A percentile compares a stretch with the other conserved stretches of the same genome.
phyloP scores from a whole-genome alignment of 2,329 filamentous ascomycete genomes.

The Alternaria angustiovoidea region DNA sequence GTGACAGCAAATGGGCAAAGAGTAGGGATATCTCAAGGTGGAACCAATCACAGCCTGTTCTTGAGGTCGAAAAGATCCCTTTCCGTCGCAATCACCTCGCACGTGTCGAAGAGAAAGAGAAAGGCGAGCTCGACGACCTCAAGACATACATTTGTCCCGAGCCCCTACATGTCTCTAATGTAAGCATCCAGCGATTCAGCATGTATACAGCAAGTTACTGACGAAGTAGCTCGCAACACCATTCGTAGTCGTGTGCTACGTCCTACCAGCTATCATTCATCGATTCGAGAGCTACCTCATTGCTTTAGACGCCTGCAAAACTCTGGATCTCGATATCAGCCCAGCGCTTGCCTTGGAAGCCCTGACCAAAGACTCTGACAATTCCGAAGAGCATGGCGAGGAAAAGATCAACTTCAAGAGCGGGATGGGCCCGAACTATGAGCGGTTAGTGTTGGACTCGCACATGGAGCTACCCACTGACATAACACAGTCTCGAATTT shows the following conservation, averaged over 20 bases:
- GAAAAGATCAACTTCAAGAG: slow-evolving; percentile 76
- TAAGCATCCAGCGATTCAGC: slow-evolving; percentile 55
- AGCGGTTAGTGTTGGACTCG: slow-evolving; percentile 60
- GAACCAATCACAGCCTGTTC: slow-evolving; percentile 78
- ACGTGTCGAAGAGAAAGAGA: slow-evolving; percentile 60
- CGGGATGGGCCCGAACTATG: slow-evolving; percentile 95
- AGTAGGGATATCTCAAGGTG: slow-evolving; percentile 60
- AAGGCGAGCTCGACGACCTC: slow-evolving; percentile 58
- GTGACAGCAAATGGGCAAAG: slow-evolving; percentile 75
- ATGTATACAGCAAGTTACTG: slow-evolving; percentile 13
- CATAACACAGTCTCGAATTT: slow-evolving; percentile 71
- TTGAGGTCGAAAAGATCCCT: slow-evolving; percentile 76
- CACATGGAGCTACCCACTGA: not conserved
- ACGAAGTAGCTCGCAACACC: slow-evolving; percentile 68
- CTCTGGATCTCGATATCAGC: slow-evolving; percentile 70
- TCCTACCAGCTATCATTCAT: slow-evolving; percentile 84
- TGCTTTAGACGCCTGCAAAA: slow-evolving; percentile 74
- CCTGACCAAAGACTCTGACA: slow-evolving; percentile 90
- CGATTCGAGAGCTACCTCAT: slow-evolving; percentile 84
- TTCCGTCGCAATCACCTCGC: slow-evolving; percentile 87
- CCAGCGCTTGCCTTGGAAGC: slow-evolving; percentile 82
- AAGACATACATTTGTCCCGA: slow-evolving; percentile 78
- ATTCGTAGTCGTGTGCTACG: slow-evolving; percentile 75
- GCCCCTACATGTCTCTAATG: slow-evolving; percentile 77
- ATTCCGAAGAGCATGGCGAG: slow-evolving; percentile 74